Evolutionary conservation across 1,284 basidiomycete genomes (phyloP).

Genomic region (Phaffia rhodozyma): DNA sequence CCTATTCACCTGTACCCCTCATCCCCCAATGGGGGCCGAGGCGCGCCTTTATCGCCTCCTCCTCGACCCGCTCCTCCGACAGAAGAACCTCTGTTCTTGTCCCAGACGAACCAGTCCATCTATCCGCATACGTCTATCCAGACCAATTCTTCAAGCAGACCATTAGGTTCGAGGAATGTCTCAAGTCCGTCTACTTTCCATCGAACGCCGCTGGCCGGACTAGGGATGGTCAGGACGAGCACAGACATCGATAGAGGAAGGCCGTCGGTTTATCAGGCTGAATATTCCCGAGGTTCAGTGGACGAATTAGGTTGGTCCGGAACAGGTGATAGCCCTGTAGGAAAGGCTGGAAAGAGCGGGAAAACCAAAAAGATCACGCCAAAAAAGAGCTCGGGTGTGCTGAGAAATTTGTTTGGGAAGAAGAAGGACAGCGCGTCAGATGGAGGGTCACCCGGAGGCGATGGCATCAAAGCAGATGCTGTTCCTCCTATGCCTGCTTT

Average conservation of each 20-base stretch:
- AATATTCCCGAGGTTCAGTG: neutral
- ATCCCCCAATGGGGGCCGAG: constrained; percentile 8
- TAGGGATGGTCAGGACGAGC: neutral
- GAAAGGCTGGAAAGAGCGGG: neutral
- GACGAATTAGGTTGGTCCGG: neutral
- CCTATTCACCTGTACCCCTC: constrained; percentile 4
- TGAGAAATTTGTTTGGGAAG: constrained; percentile 15
- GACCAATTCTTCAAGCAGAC: neutral
- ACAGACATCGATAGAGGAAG: no score
- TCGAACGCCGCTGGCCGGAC: neutral
- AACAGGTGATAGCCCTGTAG: neutral
- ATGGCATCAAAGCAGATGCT: no score
- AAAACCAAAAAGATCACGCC: constrained; percentile 10
- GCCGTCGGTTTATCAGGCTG: neutral
- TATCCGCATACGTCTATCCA: neutral
- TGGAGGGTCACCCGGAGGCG: neutral
- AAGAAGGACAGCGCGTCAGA: constrained; percentile 11
- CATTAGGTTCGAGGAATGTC: neutral
- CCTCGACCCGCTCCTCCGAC: constrained; percentile 6
- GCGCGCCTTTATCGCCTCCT: neutral
- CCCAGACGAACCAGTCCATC: neutral
- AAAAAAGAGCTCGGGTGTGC: constrained; percentile 16
- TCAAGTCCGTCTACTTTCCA: neutral
- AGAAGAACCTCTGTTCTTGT: constrained; percentile 4
- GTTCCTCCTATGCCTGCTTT: no score